Evolutionary conservation across 2,329 filamentous ascomycete genomes (phyloP), one percentile per base, ranked within the genome.

Genomic region (Blastomyces emzantsi): DNA sequence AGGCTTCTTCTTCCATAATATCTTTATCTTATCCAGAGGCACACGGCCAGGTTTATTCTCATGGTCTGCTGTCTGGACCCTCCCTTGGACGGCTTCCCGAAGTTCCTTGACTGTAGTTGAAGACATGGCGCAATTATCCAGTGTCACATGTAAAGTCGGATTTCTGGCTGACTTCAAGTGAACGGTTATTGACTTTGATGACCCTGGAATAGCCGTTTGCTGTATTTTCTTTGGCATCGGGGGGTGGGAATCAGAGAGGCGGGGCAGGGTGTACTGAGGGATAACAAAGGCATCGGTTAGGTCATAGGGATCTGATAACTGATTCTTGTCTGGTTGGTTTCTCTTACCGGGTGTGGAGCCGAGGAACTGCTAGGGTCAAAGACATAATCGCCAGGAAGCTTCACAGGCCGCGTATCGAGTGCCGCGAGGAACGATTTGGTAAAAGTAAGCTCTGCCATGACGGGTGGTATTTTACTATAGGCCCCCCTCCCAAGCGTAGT

Each of bases 1-100:
- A 0, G 93, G 93, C 76, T 96, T 96, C 80, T 94, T 95, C 75
- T 90, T 90, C 73, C 88, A 84, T 66, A 99, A 78, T 11, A 99
- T 78, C 78, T 92, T 92, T 73, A 97, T 85, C 80, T 95, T 96
- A 49, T 88, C 85, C n/a, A 85, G 66, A 5, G 75, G 64, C 9
- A 77, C 68, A 25, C 25, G 73, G 67, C 7, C 68, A 47, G 56
- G 39, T 1, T 59, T 76, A 2, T 86, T 82, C 64, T 90, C 82
- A 33, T 82, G 79, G 43, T 63, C 61, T 25, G 60, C 60, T 4
- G 64, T 63, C 39, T 64, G 62, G 5, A 87, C 84, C 67, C 88
- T 81, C 19, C 79, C 74, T 1, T 86, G 83, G 54, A 96, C 86
- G 2, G 82, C 79, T 61, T 82, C 79, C 75, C 96, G 96, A 69